Base-by-base conservation (phyloP, 495 filamentous ascomycete species). In the Lophiostoma macrostomum region DNA sequence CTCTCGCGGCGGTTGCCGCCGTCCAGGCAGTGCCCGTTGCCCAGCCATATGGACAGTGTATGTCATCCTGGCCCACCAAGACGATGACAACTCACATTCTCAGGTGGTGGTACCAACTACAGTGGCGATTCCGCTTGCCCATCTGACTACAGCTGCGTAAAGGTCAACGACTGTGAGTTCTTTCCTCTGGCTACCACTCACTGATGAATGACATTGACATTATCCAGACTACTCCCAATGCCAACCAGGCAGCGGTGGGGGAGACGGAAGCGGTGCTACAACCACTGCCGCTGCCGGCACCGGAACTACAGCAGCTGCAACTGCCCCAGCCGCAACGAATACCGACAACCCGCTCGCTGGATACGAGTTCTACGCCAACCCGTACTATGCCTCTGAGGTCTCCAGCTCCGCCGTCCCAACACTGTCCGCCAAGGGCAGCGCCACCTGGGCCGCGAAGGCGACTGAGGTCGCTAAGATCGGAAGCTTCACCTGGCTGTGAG, bases 401-500 rank as follows among this genome's bases (percentile, higher is more conserved):
- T 60, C 69, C 49, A 72, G 67, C 25, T 73, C 74, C 53, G 72
- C 74, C 47, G 64, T 57, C 10, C 54, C 58, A 23, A 48, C 56
- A 0, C 32, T 63, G 27, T 24, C 47, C 16, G 40, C 40, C 40
- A 24, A 22, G 19, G 7, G 14, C 3, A 22, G 30, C 50, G 56
- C 58, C 60, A 46, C 68, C 72, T 53, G 77, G 48, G 70, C 67
- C 16, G 56, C 66, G 1, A 43, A 64, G 22, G 80, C 80, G 27
- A 60, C 61, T 20, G 63, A 70, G 53, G 82, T 82, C 23, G 84
- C 83, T 39, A 71, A 86, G 20, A 70, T 86, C 30, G 82, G 82
- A 29, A 80, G 76, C 42, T 87, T 87, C 71, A 65, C 80, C 47
- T 88, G 85, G 84, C 71, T 87, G 79, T 81, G 69, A 69, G 78